Evolutionary conservation across 2,329 filamentous ascomycete genomes (phyloP).

Genomic region (Blastomyces silverae): DNA sequence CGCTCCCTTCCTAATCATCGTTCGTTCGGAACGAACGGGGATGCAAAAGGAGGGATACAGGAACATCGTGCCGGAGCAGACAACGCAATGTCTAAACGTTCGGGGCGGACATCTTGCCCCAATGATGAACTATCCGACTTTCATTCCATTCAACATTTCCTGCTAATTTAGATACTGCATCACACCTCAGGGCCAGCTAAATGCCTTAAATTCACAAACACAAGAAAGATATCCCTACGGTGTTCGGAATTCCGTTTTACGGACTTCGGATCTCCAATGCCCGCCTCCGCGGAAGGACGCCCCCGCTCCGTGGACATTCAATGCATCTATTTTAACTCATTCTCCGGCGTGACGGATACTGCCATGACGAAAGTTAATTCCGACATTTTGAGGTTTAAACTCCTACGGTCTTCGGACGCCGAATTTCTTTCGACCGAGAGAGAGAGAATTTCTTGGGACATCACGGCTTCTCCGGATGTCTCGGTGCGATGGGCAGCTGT

Average conservation of each 20-base stretch:
- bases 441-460: neutral
- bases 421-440: neutral
- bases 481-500: neutral
- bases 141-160: neutral
- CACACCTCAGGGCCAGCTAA: neutral
- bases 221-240: neutral
- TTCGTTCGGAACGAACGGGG: neutral
- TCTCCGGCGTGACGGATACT: neutral
- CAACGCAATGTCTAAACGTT: neutral
- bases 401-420: neutral
- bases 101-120: neutral
- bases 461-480: neutral
- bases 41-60: neutral
- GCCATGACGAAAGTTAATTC: neutral
- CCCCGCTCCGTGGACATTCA: neutral
- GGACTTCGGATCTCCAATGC: neutral
- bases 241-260: neutral
- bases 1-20: neutral
- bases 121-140: neutral
- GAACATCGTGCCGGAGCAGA: neutral
- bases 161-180: neutral
- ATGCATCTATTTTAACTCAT: neutral
- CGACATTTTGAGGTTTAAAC: neutral
- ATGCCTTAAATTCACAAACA: neutral
- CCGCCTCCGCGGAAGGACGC: neutral